These are phyloP conservation scores for Leishmania tropica DNA, from an alignment of 208 protist genomes.

Conservation along the genomic window DNA sequence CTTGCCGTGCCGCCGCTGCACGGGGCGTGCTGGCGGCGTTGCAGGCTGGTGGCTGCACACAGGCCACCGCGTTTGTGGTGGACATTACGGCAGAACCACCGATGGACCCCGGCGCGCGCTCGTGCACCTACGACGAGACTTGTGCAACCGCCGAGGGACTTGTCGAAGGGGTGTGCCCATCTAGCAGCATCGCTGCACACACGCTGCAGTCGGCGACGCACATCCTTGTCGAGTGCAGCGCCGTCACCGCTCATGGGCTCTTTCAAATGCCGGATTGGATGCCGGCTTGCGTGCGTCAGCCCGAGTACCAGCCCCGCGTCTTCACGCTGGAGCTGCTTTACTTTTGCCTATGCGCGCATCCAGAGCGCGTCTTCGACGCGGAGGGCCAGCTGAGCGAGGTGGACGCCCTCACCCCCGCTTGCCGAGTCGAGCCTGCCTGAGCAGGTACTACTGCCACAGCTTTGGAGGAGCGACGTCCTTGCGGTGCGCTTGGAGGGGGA, in stretches of 20 bases:
- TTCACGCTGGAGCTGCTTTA: conserved; percentile 79
- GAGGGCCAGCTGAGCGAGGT: conserved; percentile 39
- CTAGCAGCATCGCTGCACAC: conserved; percentile 15
- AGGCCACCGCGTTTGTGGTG: conserved; percentile 37
- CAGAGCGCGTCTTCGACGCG: conserved; percentile 42
- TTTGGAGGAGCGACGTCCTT: neutral
- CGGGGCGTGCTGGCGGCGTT: conserved; percentile 52
- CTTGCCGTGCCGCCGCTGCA: conserved; percentile 38
- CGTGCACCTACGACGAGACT: conserved; percentile 10
- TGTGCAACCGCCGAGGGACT: conserved; percentile 17
- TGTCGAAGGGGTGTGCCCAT: conserved; percentile 28
- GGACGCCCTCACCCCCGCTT: conserved; percentile 38
- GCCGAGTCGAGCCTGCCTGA: conserved; percentile 43
- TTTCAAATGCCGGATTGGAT: conserved; percentile 65
- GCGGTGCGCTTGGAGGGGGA: neutral
- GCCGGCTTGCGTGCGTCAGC: conserved; percentile 31
- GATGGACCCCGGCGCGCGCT: neutral
- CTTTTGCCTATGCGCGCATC: conserved; percentile 58
- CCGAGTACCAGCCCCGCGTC: conserved; percentile 34
- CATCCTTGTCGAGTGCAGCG: conserved; percentile 65
- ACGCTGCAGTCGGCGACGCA: conserved; percentile 40
- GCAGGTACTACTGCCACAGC: neutral
- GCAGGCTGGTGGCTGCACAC: conserved; percentile 55
- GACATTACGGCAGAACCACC: conserved; percentile 15
- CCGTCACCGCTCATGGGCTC: conserved; percentile 27